These are phyloP conservation scores for Pseudogymnoascus sp. DNA, from an alignment of 2,329 filamentous ascomycete species.

Conservation along the genomic window DNA sequence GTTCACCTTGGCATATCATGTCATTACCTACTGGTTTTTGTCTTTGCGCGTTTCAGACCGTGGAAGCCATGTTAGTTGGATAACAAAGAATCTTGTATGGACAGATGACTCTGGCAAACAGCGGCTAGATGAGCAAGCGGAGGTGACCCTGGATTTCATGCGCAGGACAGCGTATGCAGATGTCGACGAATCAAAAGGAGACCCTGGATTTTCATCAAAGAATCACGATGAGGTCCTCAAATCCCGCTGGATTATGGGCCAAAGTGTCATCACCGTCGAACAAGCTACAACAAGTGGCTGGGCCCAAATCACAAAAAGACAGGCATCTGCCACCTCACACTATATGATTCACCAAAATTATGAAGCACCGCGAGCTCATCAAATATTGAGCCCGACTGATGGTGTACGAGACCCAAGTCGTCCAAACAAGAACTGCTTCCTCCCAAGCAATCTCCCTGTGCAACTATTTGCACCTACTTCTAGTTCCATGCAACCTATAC, in stretches of 20 bases:
- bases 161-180: conserved; percentile 80
- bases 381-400: conserved; percentile 40
- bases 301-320: conserved; percentile 62
- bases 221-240: conserved; percentile 57
- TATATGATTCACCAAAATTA: conserved; percentile 48
- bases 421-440: conserved; percentile 47
- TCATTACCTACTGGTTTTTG: conserved; percentile 95
- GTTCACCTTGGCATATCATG: conserved; percentile 85
- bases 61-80: conserved; percentile 78
- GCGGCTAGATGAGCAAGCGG: conserved; percentile 79
- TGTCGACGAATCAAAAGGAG: conserved; percentile 63
- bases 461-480: conserved; percentile 47
- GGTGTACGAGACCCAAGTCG: conserved; percentile 41
- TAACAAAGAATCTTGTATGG: conserved; percentile 73
- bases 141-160: conserved; percentile 93
- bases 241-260: conserved; percentile 64
- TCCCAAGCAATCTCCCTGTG: conserved; percentile 67
- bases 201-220: conserved; percentile 55
- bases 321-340: conserved; percentile 57
- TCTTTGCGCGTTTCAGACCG: conserved; percentile 78
- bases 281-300: conserved; percentile 58
- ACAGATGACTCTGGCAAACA: conserved; percentile 66
- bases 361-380: conserved; percentile 47
- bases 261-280: conserved; percentile 66
- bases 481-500: conserved; percentile 59